Base-by-base conservation (phyloP, 441 rosid species). In the Gossypium trilobum region DNA sequence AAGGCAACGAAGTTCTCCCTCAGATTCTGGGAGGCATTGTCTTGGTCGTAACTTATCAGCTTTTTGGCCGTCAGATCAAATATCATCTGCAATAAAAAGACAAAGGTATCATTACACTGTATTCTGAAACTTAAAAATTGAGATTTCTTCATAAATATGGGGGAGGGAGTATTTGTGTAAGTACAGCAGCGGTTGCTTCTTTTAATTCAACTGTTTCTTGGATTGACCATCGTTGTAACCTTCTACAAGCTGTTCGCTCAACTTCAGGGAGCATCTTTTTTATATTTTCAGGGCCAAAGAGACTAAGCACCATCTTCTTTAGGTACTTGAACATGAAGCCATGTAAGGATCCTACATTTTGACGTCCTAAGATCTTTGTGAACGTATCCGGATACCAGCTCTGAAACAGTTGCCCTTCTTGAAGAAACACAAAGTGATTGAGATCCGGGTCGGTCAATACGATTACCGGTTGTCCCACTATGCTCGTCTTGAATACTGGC, bases 301-400 rank as follows among this genome's bases (percentile, higher is more conserved):
- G 93, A 80, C 85, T 85, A 57, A 95, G 86, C 79, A 95, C 90
- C 94, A 92, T 86, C 77, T 82, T 87, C 82, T 91, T 95, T 3
- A 95, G 92, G 88, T 95, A 92, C 81, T 87, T 95, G 80, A 91
- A 90, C 91, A 95, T 89, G 78, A 89, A 84, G 14, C 98, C 99
- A 73, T 95, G 99, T 55, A 89, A 78, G 0, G 99, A 90, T 63
- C 97, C 97, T 29, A 92, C 95, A 80, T 91, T 95, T 17, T 88
- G 91, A 62, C 74, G 75, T 72, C 99, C 99, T 73, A 95, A 92
- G 75, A 95, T 87, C 80, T 92, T 85, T 0, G 91, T 92, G 80
- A 95, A 95, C 17, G 97, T 91, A 42, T 95, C 96, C 11, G 97
- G 97, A 78, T 92, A 95, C 97, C 99, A 95, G 83, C 97, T 95